Conservation (phyloP, 2,329 filamentous ascomycete species). For the Neonectria ditissima region DNA sequence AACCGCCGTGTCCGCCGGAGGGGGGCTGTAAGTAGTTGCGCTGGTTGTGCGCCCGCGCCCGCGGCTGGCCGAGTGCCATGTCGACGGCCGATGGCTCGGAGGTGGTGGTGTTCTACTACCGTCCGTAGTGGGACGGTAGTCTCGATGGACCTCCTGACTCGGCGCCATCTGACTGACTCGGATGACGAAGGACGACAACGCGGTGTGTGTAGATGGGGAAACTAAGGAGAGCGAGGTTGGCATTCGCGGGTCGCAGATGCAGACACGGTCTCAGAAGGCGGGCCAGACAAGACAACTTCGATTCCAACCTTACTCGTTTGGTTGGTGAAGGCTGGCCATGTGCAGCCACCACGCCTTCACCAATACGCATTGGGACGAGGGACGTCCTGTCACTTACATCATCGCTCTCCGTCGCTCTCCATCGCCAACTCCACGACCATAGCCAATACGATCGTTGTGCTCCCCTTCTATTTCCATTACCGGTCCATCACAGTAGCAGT, state of each 20-base stretch:
- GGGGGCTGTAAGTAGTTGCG: slow-evolving; percentile 9
- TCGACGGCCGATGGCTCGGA: slow-evolving; percentile 11
- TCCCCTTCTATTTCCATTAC: slow-evolving; percentile 16
- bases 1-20: slow-evolving; percentile 22
- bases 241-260: slow-evolving; percentile 7
- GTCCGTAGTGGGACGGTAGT: slow-evolving; percentile 22
- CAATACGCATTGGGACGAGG: slow-evolving; percentile 7
- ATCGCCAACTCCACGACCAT: background rate
- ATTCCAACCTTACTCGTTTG: slow-evolving; percentile 15
- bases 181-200: slow-evolving; percentile 41
- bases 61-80: slow-evolving; percentile 35
- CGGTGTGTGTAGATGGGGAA: slow-evolving; percentile 34
- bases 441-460: background rate
- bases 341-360: slow-evolving; percentile 23
- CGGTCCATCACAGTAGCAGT: slow-evolving; percentile 10
- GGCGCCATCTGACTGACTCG: slow-evolving; percentile 46
- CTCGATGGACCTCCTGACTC: slow-evolving; percentile 42
- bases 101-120: slow-evolving; percentile 21
- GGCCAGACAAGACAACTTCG: slow-evolving; percentile 12
- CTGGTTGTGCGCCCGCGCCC: slow-evolving; percentile 15
- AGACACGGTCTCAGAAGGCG: slow-evolving; percentile 12
- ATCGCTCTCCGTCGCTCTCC: slow-evolving; percentile 15
- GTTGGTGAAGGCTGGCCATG: slow-evolving; percentile 11
- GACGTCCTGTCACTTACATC: slow-evolving; percentile 29
- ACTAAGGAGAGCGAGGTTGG: slow-evolving; percentile 25